These are phyloP conservation scores for Pisolithus marmoratus DNA, from an alignment of 768 basidiomycete species.

Conservation along the genomic window DNA sequence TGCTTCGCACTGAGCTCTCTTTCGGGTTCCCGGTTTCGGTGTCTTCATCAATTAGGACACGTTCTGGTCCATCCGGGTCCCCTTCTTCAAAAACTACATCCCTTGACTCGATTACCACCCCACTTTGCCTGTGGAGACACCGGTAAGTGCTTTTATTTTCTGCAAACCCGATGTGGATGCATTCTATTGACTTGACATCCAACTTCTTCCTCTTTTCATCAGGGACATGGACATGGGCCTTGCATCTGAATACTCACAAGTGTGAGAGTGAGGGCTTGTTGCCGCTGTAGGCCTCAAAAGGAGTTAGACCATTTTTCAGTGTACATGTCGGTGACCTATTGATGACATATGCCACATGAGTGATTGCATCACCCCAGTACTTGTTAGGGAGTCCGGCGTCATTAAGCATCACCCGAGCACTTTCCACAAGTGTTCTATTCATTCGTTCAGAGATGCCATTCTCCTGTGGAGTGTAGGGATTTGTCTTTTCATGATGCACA, in stretches of 20 bases:
- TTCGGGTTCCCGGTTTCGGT: no score
- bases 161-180: background rate
- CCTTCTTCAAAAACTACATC: background rate
- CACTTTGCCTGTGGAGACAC: background rate
- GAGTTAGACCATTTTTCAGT: no score
- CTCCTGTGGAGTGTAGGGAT: conserved; percentile 4
- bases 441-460: conserved; percentile 1
- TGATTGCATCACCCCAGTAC: background rate
- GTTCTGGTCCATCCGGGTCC: no score
- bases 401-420: background rate
- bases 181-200: no score
- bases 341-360: no score
- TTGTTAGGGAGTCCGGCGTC: background rate
- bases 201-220: no score
- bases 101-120: background rate
- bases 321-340: no score
- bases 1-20: no score
- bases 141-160: background rate
- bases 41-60: background rate
- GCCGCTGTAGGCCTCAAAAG: no score
- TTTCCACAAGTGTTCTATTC: conserved; percentile 1
- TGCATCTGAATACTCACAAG: no score
- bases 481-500: conserved; percentile 3
- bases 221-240: no score
- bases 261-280: no score